Percentiles rank a stretch among this genome's conserved stretches.
Evolutionary conservation across 2,329 filamentous ascomycete genomes (phyloP).

Genomic region (Colletotrichum sojae): DNA sequence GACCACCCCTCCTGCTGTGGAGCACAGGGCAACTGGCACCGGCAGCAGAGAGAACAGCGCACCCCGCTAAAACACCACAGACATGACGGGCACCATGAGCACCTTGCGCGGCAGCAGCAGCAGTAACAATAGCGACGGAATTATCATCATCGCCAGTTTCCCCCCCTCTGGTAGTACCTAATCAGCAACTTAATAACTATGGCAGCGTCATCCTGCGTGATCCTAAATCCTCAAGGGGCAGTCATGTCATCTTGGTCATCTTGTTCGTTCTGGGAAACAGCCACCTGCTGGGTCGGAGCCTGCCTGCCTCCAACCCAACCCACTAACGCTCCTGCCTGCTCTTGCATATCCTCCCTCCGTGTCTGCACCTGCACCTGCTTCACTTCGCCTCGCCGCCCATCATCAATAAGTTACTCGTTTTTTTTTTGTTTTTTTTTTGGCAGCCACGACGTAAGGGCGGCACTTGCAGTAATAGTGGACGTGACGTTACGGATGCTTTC

Average conservation of each 20-base stretch:
- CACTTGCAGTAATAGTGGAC: too few species aligned
- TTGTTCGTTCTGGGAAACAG: constrained; percentile 5
- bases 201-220: constrained; percentile 12
- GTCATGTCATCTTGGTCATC: neutral
- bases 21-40: constrained; percentile 24
- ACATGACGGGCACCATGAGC: constrained; percentile 11
- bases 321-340: neutral
- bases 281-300: neutral
- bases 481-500: too few species aligned
- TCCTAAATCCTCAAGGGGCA: constrained; percentile 11
- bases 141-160: too few species aligned
- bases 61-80: constrained; percentile 16
- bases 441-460: too few species aligned
- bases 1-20: constrained; percentile 10
- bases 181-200: neutral
- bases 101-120: too few species aligned
- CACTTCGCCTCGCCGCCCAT: too few species aligned
- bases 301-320: neutral
- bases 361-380: too few species aligned
- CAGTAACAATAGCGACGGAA: too few species aligned
- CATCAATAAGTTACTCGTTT: too few species aligned
- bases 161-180: neutral
- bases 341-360: too few species aligned
- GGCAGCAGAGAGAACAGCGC: constrained; percentile 18
- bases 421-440: too few species aligned